Conservation (phyloP, 2,329 filamentous ascomycete genomes). For the Xylariaceae sp. region DNA sequence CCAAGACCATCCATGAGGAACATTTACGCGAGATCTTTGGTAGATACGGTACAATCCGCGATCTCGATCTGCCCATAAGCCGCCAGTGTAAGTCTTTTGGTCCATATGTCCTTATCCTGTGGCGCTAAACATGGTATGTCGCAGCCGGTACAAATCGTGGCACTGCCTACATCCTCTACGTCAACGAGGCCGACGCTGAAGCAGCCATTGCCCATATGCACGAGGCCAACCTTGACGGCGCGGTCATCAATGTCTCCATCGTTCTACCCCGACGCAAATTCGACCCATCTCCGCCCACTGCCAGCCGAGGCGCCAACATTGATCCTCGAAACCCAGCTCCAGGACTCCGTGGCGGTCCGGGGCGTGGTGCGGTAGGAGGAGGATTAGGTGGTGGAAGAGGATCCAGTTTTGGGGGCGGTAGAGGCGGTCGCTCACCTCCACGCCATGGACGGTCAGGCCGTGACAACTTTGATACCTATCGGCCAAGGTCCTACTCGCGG, state of each 20-base stretch:
- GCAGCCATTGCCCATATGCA: slow-evolving; percentile 95
- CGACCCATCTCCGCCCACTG: slow-evolving; percentile 76
- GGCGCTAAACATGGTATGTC: neutral
- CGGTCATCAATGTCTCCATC: slow-evolving; percentile 83
- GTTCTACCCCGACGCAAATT: slow-evolving; percentile 84
- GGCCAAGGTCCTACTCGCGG: slow-evolving; percentile 60
- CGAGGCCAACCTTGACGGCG: slow-evolving; percentile 90
- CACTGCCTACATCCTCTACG: slow-evolving; percentile 89
- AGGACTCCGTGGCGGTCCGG: slow-evolving; percentile 38
- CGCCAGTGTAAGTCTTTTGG: slow-evolving; percentile 66
- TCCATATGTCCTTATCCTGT: neutral
- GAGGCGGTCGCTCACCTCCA: slow-evolving; percentile 33
- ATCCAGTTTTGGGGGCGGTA: slow-evolving; percentile 40
- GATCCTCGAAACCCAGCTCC: slow-evolving; percentile 58
- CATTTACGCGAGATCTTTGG: slow-evolving; percentile 94
- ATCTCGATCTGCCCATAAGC: slow-evolving; percentile 90
- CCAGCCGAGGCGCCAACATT: slow-evolving; percentile 66
- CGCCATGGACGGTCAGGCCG: slow-evolving; percentile 36
- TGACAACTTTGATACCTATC: slow-evolving; percentile 61
- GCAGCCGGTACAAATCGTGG: slow-evolving; percentile 87
- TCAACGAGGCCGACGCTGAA: slow-evolving; percentile 79
- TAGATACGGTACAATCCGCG: slow-evolving; percentile 81
- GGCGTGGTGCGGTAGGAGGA: slow-evolving; percentile 43
- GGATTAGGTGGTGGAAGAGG: slow-evolving; percentile 43
- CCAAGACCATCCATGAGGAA: slow-evolving; percentile 88